These are phyloP conservation scores for Ligustrum vulgare DNA, from an alignment of 257 asterid species.

Conservation along the genomic window DNA sequence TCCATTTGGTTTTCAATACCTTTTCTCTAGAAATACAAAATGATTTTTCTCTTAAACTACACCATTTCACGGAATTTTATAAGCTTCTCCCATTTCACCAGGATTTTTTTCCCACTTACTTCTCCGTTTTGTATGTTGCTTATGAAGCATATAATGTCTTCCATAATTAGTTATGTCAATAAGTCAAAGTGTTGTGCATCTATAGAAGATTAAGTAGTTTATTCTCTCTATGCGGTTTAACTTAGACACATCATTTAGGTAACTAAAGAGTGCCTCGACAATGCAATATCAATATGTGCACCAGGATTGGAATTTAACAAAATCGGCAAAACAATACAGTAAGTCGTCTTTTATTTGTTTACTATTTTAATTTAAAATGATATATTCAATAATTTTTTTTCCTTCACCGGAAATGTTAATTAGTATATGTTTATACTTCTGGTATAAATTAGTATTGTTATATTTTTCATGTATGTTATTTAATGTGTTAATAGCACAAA, in stretches of 20 bases:
- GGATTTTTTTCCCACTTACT: not conserved
- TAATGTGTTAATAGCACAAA: no score
- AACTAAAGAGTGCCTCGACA: conserved; percentile 80
- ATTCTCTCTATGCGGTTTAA: not conserved
- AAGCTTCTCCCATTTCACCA: not conserved
- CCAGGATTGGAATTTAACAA: conserved; percentile 80
- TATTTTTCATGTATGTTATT: conserved; percentile 4
- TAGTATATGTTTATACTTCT: no score
- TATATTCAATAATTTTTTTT: no score
- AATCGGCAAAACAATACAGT: conserved; percentile 92
- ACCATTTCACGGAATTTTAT: conserved; percentile 2
- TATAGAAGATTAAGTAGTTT: conserved; percentile 17
- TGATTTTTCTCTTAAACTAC: conserved; percentile 3
- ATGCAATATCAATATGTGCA: conserved; percentile 86
- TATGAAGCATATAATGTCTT: not conserved
- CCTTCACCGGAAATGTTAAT: no score
- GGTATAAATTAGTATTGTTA: not conserved
- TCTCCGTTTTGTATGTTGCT: not conserved
- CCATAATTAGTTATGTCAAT: not conserved
- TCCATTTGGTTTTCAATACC: not conserved
- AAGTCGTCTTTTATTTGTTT: conserved; percentile 33
- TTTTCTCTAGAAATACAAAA: conserved; percentile 5
- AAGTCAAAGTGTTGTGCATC: not conserved
- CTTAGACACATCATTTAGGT: conserved; percentile 44
- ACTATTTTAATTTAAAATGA: no score